Base-by-base conservation (phyloP, 2,329 filamentous ascomycete genomes). In the Colletotrichum filicis region DNA sequence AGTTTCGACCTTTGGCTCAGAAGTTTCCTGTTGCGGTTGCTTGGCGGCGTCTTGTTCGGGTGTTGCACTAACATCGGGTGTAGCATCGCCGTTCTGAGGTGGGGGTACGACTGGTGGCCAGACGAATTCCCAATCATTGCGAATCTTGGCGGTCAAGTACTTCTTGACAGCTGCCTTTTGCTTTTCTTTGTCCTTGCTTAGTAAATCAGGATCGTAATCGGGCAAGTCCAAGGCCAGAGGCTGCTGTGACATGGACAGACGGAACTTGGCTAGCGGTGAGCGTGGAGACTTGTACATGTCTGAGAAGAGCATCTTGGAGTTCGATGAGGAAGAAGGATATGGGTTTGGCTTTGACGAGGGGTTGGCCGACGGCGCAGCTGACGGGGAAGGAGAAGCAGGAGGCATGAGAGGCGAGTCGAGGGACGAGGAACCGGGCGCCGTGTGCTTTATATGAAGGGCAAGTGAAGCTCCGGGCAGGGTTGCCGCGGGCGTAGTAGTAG, bases 141-240 rank as follows among this genome's bases (percentile, higher is more conserved):
- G 87, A 53, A 92, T 83, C 75, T 87, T 89, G 26, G 86, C 84
- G 3, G 83, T 80, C 1, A 93, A 81, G 75, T 88, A 89, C 63
- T 84, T 87, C 77, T 85, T 89, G 46, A 92, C 87, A 14, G 91
- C 91, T 53, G 91, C 89, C 78, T 92, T 92, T 76, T 91, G 89
- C 81, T 88, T 91, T 30, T 80, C 74, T 79, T 92, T 92, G 79
- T 92, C 91, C 77, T 85, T 88, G 79, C 88, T 91, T 62, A 91
- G 80, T 6, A 92, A 84, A 77, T 92, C 91, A 24, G 88, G 85
- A 74, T 92, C 88, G 76, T 90, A 88, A 76, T 91, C 84, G 56
- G 82, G 79, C 64, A 76, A 78, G 49, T 79, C 78, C 74, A 77
- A 79, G 46, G 78, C 76, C 68, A 79, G 76, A 52, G 70, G 74